Base-by-base conservation (phyloP, 768 basidiomycete species). In the Cystobasidium ongulense region DNA sequence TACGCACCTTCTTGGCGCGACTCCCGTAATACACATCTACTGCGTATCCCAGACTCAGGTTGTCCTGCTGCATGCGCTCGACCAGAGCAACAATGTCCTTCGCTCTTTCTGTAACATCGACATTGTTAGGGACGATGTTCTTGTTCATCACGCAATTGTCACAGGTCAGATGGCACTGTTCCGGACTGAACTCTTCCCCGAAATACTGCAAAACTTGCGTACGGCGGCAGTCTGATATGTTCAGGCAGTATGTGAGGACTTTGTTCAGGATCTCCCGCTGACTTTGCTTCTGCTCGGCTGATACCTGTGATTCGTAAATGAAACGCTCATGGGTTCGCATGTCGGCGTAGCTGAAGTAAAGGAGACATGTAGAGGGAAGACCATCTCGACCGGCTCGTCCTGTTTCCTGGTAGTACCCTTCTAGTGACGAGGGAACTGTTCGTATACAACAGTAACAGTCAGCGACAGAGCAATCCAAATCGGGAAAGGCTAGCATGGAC, bases 361-460 rank as follows among this genome's bases (percentile, higher is more conserved):
- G 85, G 15, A 96, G 81, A 81, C 96, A 99, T 63, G 89, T 87
- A 0, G 96, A 88, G 0, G 86, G 85, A 76, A 85, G 80, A 3
- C 91, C 92, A 79, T 99, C 96, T 73, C 96, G 86, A 4, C 96
- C 96, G 21, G 94, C 96, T 72, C 96, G 87, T 5, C 96, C 96
- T 0, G 95, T 98, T 82, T 99, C 96, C 72, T 80, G 79, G 50
- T 80, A 80, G 75, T 84, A 95, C 86, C 89, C 90, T 74, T 93
- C 91, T 78, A 99, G 81, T 23, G 88, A 88, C 76, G 87, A 88
- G 0, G 95, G 91, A 76, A 96, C 65, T 67, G 43, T n/a, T n/a
- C 5, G 21, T 11, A 21, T 21, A 50, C 3, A 52, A 5, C 23
- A 18, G 17, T 52, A 23, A 53, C 23, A 54, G 64, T 41, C 31